Evolutionary conservation across 176 grass and related monocot species (phyloP).

Genomic region (Tillandsia fasciculata): DNA sequence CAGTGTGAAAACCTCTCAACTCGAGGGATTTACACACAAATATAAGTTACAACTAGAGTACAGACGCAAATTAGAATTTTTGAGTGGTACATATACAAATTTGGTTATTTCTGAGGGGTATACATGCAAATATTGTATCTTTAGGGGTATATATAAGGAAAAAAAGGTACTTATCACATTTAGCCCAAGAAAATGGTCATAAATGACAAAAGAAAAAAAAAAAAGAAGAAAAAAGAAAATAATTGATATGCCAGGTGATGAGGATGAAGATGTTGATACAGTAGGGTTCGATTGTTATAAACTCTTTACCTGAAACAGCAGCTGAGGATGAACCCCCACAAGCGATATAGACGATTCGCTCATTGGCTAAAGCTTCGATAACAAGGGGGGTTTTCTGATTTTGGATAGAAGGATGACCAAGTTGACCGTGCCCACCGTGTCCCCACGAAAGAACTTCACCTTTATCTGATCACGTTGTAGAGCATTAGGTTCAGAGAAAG

Average conservation of each 20-base stretch:
- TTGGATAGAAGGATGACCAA: conserved; percentile 66
- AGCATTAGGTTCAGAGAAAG: not conserved
- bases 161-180: not conserved
- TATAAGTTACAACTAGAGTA: no score
- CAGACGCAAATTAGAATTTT: no score
- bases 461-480: conserved; percentile 37
- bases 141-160: no score
- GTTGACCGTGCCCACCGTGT: conserved; percentile 74
- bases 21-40: no score
- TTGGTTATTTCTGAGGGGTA: no score
- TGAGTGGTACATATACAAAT: no score
- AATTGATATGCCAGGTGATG: conserved; percentile 1
- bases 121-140: no score
- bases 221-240: not conserved
- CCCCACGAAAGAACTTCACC: conserved; percentile 91
- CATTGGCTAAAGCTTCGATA: conserved; percentile 57
- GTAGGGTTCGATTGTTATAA: not conserved
- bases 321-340: conserved; percentile 95
- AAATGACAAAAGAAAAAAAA: no score
- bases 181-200: not conserved
- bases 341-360: conserved; percentile 60
- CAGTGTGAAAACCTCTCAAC: no score
- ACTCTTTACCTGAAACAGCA: conserved; percentile 68
- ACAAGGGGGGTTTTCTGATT: conserved; percentile 67
- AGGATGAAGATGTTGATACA: not conserved